Percentiles rank a stretch among this genome's conserved stretches.
Evolutionary conservation across 148 eudicot genomes (phyloP).

Genomic region (Camellia lanceoleosa): DNA sequence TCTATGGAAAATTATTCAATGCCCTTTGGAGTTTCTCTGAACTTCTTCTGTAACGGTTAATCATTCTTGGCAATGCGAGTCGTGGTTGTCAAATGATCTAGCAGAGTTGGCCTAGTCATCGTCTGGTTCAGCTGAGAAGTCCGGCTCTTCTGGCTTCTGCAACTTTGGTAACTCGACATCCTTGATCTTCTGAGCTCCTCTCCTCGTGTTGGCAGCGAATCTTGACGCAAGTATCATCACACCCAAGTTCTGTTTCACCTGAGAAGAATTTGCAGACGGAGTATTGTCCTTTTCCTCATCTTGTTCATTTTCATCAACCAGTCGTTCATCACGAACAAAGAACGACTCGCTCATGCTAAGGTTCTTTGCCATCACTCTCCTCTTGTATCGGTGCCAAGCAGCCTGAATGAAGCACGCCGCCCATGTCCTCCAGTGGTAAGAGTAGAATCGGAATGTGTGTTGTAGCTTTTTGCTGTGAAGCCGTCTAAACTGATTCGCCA

Average conservation of each 20-base stretch:
- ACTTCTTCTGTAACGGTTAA: too few species aligned
- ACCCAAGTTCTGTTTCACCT: conserved; percentile 47
- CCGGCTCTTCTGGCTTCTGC: conserved; percentile 86
- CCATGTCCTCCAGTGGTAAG: conserved; percentile 92
- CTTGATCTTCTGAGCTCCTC: conserved; percentile 58
- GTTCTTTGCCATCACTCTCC: conserved; percentile 52
- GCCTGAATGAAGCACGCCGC: conserved; percentile 86
- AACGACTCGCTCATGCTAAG: conserved; percentile 56
- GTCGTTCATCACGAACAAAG: conserved; percentile 13
- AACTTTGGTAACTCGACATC: conserved; percentile 52
- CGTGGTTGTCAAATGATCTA: too few species aligned
- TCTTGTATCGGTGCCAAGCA: conserved; percentile 71
- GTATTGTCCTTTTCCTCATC: conserved; percentile 22
- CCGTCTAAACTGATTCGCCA: conserved; percentile 82
- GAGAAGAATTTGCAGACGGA: conserved; percentile 34
- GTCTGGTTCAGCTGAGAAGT: conserved; percentile 65
- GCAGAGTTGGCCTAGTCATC: conserved; percentile 16
- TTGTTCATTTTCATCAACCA: conserved; percentile 22
- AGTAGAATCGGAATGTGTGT: conserved; percentile 75
- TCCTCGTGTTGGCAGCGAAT: conserved; percentile 75
- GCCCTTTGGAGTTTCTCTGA: too few species aligned
- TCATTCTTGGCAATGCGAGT: too few species aligned
- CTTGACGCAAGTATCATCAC: conserved; percentile 68
- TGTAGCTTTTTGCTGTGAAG: conserved; percentile 87
- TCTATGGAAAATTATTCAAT: too few species aligned